Percentiles rank a stretch among this genome's conserved stretches.
Evolutionary conservation across 495 filamentous ascomycete genomes (phyloP).

Genomic region (Daldinia bambusicola): DNA sequence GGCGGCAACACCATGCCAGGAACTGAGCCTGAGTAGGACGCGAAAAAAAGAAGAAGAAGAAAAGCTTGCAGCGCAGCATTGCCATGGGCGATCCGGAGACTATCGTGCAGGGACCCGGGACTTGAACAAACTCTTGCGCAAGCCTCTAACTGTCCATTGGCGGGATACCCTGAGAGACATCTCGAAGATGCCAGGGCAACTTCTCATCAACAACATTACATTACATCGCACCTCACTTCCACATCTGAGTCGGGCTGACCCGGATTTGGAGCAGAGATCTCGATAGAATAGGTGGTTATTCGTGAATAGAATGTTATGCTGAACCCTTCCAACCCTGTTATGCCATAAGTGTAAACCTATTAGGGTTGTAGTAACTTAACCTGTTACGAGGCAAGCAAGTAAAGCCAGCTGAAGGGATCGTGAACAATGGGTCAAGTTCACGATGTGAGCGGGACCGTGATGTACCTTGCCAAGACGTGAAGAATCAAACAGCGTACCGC

Average conservation of each 20-base stretch:
- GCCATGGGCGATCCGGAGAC: slow-evolving; percentile 48
- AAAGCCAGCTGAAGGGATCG: slow-evolving; percentile 11
- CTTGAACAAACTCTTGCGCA: slow-evolving; percentile 36
- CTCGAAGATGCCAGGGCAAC: slow-evolving; percentile 20
- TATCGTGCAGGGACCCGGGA: slow-evolving; percentile 43
- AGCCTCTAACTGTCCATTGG: slow-evolving; percentile 40
- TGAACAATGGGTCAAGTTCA: slow-evolving; percentile 29
- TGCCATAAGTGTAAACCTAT: slow-evolving; percentile 27
- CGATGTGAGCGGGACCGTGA: slow-evolving; percentile 26
- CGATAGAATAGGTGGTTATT: slow-evolving; percentile 28
- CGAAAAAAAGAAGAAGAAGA: background rate
- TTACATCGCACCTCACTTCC: slow-evolving; percentile 27
- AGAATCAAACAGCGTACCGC: slow-evolving; percentile 40
- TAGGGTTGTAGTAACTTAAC: background rate
- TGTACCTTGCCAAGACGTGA: slow-evolving; percentile 39
- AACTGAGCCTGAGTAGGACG: slow-evolving; percentile 41
- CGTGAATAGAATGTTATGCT: slow-evolving; percentile 29
- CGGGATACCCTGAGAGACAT: slow-evolving; percentile 36
- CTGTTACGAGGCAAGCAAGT: background rate
- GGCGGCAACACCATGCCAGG: slow-evolving; percentile 42
- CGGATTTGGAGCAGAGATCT: slow-evolving; percentile 35
- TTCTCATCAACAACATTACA: slow-evolving; percentile 34
- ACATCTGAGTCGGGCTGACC: slow-evolving; percentile 27
- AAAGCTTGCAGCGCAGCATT: slow-evolving; percentile 34
- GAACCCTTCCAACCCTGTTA: slow-evolving; percentile 13